phyloP scores from a whole-genome alignment of 2,329 filamentous ascomycete genomes.

The Alternaria metachromatica region DNA sequence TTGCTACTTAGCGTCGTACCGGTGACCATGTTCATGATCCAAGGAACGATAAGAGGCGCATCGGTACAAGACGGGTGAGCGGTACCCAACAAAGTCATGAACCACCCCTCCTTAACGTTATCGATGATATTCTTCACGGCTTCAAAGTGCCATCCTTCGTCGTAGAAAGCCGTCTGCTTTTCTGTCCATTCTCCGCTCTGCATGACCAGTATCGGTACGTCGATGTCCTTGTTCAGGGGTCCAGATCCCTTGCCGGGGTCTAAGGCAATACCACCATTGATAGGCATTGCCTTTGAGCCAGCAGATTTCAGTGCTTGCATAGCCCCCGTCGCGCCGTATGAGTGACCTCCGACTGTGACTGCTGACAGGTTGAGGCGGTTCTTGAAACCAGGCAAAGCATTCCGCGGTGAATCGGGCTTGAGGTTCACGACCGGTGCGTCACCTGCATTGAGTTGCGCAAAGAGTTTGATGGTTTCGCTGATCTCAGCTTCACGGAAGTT shows the following conservation, averaged over 20 bases:
- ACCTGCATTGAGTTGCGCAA: conserved; percentile 50
- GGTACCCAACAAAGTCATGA: conserved; percentile 52
- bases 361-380: conserved; percentile 62
- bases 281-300: conserved; percentile 52
- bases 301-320: conserved; percentile 65
- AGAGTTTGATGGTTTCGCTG: conserved; percentile 53
- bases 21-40: conserved; percentile 66
- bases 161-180: conserved; percentile 64
- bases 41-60: conserved; percentile 68
- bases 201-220: conserved; percentile 65
- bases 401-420: conserved; percentile 59
- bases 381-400: conserved; percentile 56
- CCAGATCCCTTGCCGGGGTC: conserved; percentile 72
- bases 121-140: conserved; percentile 65
- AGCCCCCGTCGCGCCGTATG: conserved; percentile 70
- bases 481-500: conserved; percentile 56
- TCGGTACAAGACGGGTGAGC: conserved; percentile 71
- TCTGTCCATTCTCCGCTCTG: conserved; percentile 71
- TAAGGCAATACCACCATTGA: conserved; percentile 66
- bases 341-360: conserved; percentile 67
- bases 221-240: conserved; percentile 64
- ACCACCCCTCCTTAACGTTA: conserved; percentile 56
- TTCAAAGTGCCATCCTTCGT: conserved; percentile 66
- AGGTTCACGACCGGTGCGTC: conserved; percentile 42
- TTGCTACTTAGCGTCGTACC: conserved; percentile 65